These are phyloP conservation scores for Sphagnum tenellum DNA, from an alignment of 225 moss, liverwort and hornwort genomes.

Conservation along the genomic window DNA sequence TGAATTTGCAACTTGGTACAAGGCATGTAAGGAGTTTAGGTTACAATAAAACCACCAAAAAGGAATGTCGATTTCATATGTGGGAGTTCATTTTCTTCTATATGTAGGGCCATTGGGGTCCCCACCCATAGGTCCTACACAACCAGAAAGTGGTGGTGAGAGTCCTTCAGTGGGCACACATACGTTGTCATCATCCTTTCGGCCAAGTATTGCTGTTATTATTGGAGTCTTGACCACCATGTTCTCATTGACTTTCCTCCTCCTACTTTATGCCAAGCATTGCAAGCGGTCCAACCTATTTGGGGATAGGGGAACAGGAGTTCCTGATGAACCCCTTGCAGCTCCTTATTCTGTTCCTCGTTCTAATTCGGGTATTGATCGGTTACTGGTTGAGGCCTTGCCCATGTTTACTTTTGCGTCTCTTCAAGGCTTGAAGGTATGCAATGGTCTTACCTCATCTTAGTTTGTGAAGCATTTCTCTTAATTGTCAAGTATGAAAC, in stretches of 20 bases:
- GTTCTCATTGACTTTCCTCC: slow-evolving; percentile 84
- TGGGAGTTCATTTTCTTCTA: too few relatives aligned
- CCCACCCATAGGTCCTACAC: too few relatives aligned
- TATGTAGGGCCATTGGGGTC: too few relatives aligned
- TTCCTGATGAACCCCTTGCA: slow-evolving; percentile 27
- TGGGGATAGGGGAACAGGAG: slow-evolving; percentile 11
- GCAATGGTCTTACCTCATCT: too few relatives aligned
- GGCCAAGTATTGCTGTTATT: slow-evolving; percentile 88
- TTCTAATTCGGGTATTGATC: slow-evolving; percentile 57
- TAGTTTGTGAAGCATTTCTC: too few relatives aligned
- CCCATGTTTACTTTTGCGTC: slow-evolving; percentile 92
- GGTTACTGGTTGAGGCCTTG: slow-evolving; percentile 68
- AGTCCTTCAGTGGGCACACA: too few relatives aligned
- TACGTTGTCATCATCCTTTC: slow-evolving; percentile 34
- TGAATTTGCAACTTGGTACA: too few relatives aligned
- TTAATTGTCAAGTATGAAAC: too few relatives aligned
- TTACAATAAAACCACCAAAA: too few relatives aligned
- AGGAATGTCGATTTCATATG: too few relatives aligned
- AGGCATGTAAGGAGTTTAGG: too few relatives aligned
- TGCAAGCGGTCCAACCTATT: slow-evolving; percentile 57
- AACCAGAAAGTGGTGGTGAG: too few relatives aligned
- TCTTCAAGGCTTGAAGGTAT: slow-evolving; percentile 64
- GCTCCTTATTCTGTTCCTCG: slow-evolving; percentile 28
- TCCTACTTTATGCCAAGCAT: slow-evolving; percentile 87
- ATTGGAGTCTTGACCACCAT: slow-evolving; percentile 90